Evolutionary conservation across 768 basidiomycete species (phyloP), one percentile per base, ranked within the genome.

Genomic region (Clitopilus passeckerianus): DNA sequence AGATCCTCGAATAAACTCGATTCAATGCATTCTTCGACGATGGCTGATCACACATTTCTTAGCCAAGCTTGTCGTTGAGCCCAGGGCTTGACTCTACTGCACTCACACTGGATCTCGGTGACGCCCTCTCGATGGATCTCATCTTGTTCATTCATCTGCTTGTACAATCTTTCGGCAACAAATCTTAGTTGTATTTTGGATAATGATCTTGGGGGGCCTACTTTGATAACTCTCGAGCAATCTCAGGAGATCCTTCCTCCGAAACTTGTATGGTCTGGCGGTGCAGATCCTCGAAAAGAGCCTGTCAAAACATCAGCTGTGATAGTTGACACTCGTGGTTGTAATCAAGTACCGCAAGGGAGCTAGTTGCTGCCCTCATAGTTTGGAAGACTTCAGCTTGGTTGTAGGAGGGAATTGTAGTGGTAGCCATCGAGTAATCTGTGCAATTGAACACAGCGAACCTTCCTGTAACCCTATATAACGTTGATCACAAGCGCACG

Each of bases 21-120:
- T 55, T 79, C 64, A 18, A 85, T 67, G 14, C 80, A 71, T 14
- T 81, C 72, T 53, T 81, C 69, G 43, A 85, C 72, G 30, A 86
- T 75, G 20, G 68, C 84, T 86, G 64, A 6, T 43, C 37, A 9
- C n/a, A n/a, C 10, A 10, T 5, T 46, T 50, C 22, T 41, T 18
- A 41, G 15, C 37, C 37, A 7, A 15, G 15, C 16, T 53, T 30
- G 27, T 30, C 27, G 27, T 30, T 7, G 27, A 30, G 3, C 27
- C 27, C 27, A 30, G 27, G 7, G 27, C 27, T 30, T 30, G 7
- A 30, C 53, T 24, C 23, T 33, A 53, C 20, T 53, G 20, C 23
- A 12, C 23, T 16, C 57, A 80, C 84, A 66, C 67, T 82, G 75
- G 53, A 87, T 80, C 58, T 85, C 83, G 10, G 74, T 66, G 6